Evolutionary conservation across 2,329 filamentous ascomycete genomes (phyloP), one percentile per base, ranked within the genome.

Genomic region (Clonostachys solani): DNA sequence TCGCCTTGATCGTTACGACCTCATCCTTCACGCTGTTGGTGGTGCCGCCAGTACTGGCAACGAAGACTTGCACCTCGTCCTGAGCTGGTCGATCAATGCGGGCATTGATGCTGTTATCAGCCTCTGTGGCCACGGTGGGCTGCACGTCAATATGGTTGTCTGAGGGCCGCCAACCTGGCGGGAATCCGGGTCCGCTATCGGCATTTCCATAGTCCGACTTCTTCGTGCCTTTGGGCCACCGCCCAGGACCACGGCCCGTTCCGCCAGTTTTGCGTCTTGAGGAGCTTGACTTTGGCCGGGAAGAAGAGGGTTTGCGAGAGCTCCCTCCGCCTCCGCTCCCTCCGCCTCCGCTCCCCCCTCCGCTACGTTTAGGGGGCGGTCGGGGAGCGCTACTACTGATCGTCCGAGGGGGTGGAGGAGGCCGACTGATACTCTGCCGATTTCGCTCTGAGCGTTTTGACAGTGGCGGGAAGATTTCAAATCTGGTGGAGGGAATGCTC

Each of bases 391-490:
- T 19, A 58, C 49, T 46, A 29, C 23, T 29, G 9, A 29, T 9
- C 23, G 8, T 29, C 23, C 9, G 23, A 29, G 47, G 34, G 57
- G 59, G 15, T 55, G 58, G 46, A 8, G 58, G 47, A 15, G 72
- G 63, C 17, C 75, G 67, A 37, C 62, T 61, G 4, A 71, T 66
- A 8, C 64, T 67, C 17, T 66, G 60, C 17, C 77, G 70, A 12
- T 69, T 60, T 15, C 77, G 69, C 41, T 75, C 74, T 15, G 65
- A 60, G 7, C 78, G 71, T 18, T 79, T 73, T 12, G 68, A 69
- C 9, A 87, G 67, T 0, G 86, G 80, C 9, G 89, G 89, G 57
- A 88, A 92, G 38, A 94, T 81, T 56, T 91, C 86, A 62, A 90
- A 95, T 34, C 89, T 80, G 2, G 74, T 82, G 0, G 83, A 72